Percentiles rank a stretch among this genome's conserved stretches.
These are phyloP conservation scores for Tetraselmis chui DNA, from an alignment of 139 green algal genomes.

Conservation along the genomic window DNA sequence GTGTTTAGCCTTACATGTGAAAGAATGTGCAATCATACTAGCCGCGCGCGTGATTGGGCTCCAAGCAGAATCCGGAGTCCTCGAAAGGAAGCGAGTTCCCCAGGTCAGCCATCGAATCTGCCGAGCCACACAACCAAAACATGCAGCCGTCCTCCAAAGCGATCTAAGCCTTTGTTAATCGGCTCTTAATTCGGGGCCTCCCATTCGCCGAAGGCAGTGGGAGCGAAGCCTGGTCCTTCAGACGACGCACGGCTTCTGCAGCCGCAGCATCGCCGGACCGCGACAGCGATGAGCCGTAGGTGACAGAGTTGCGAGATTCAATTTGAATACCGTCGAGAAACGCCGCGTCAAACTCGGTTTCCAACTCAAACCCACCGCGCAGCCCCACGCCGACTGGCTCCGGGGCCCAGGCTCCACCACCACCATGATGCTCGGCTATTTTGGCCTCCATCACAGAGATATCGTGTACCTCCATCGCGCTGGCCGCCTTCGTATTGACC, in stretches of 20 bases:
- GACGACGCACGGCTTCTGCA: background rate
- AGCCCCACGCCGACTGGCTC: too few relatives aligned
- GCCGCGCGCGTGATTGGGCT: background rate
- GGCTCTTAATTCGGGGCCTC: background rate
- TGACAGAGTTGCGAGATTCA: background rate
- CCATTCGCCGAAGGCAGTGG: background rate
- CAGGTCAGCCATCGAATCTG: background rate
- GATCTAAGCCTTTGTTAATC: background rate
- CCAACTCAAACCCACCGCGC: too few relatives aligned
- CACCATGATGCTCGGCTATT: too few relatives aligned
- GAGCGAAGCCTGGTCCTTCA: background rate
- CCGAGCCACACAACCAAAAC: background rate
- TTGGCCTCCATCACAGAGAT: background rate
- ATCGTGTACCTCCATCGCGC: background rate
- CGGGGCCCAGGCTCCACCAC: too few relatives aligned
- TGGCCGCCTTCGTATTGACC: background rate
- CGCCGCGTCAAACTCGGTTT: background rate
- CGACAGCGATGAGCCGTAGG: background rate
- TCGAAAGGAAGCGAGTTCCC: background rate
- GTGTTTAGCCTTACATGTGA: too few relatives aligned
- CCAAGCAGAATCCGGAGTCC: background rate
- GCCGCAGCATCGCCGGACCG: background rate
- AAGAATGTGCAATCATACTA: too few relatives aligned
- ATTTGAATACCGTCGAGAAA: background rate
- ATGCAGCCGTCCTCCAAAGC: background rate